phyloP scores from a whole-genome alignment of 495 filamentous ascomycete species.

The Neurospora tetraspora region DNA sequence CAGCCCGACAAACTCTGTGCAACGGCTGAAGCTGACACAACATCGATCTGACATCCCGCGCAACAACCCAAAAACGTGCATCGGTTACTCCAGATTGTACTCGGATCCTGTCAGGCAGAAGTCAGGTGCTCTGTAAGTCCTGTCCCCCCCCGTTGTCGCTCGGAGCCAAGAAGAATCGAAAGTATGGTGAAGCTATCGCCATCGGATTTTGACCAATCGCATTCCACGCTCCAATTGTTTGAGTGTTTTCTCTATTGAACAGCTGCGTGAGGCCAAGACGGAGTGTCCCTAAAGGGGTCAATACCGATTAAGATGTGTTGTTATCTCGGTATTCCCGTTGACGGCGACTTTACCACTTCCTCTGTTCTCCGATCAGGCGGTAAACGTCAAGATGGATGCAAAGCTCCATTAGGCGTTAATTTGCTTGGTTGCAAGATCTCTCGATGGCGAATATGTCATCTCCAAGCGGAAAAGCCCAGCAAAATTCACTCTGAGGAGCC shows the following conservation, averaged over 20 bases:
- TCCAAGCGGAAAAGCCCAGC: not conserved
- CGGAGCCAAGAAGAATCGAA: not conserved
- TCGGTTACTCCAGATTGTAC: not conserved
- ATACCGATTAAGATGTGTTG: not conserved
- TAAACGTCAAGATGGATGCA: not conserved
- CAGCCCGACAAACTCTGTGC: too few species aligned
- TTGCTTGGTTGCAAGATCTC: not conserved
- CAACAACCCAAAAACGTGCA: not conserved
- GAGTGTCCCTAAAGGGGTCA: not conserved
- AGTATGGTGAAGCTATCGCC: not conserved
- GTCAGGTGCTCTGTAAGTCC: not conserved
- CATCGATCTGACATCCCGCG: not conserved
- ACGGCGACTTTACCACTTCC: not conserved
- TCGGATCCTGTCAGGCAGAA: not conserved
- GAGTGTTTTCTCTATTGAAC: not conserved
- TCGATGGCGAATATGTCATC: too few species aligned
- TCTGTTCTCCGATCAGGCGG: not conserved
- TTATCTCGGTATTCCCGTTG: not conserved
- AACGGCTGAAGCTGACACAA: not conserved
- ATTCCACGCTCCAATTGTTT: not conserved
- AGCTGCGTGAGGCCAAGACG: not conserved
- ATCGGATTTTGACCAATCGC: not conserved
- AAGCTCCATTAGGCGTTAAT: not conserved
- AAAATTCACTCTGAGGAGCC: not conserved
- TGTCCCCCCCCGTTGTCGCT: not conserved